Conservation (phyloP, 345 rosid species). For the Trapa incisa region DNA sequence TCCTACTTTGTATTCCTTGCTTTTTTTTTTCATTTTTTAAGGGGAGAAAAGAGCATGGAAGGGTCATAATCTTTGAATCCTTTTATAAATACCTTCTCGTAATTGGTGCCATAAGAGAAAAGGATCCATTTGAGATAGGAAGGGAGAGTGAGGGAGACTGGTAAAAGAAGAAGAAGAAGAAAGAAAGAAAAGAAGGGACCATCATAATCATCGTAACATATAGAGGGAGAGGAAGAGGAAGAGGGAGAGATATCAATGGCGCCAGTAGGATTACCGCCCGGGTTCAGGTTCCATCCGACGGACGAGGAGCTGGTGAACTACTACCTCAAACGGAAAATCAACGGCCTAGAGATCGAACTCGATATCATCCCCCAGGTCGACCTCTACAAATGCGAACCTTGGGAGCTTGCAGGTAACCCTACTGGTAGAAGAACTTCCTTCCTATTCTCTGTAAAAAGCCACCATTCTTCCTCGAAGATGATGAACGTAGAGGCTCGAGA, state of each 20-base stretch:
- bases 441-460: no score
- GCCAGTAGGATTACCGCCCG: constrained; percentile 80
- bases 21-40: not conserved
- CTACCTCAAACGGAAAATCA: constrained; percentile 72
- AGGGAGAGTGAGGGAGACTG: not conserved
- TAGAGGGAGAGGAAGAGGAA: not conserved
- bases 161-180: no score
- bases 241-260: constrained; percentile 10
- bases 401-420: constrained; percentile 68
- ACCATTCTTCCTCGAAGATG: no score
- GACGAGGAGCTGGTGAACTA: constrained; percentile 95
- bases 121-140: constrained; percentile 1
- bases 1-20: no score
- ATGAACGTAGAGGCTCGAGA: no score
- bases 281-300: constrained; percentile 89
- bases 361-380: constrained; percentile 96
- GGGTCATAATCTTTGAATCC: constrained; percentile 7
- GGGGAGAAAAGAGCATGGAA: not conserved
- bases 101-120: constrained; percentile 7
- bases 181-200: no score
- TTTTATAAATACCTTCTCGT: constrained; percentile 9
- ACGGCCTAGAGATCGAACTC: constrained; percentile 76
- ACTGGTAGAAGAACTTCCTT: no score
- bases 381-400: constrained; percentile 97
- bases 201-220: no score